Evolutionary conservation across 1,284 basidiomycete species (phyloP), one percentile per base, ranked within the genome.

Genomic region (Naganishia albida): DNA sequence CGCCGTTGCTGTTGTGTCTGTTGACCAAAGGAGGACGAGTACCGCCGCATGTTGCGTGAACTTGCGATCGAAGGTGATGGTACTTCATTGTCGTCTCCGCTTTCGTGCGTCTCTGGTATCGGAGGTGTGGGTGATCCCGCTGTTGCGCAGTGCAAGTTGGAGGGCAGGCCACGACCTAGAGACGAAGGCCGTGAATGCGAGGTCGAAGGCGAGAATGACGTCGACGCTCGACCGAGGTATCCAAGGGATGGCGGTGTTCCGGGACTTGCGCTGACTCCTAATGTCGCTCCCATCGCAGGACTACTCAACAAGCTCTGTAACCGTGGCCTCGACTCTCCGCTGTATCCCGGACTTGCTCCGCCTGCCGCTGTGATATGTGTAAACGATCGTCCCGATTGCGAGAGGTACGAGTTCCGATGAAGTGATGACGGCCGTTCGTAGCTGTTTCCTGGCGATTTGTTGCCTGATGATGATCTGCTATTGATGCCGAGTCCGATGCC

Each of bases 331-430:
- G n/a, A 74, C 63, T 67, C 38, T 34, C 77, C 48, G 8, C 46
- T 43, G 40, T 44, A 23, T 12, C 57, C 46, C 3, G 30, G 39
- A n/a, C 57, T 60, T 20, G 57, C 34, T 8, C 28, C 42, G 6
- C 10, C 15, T 15, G 23, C 20, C 23, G 57, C n/a, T 20, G 30
- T 77, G n/a, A 75, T 74, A 52, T 78, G 78, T 39, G 75, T 75
- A 68, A 77, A 75, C 0, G 77, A 78, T 34, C 78, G 70, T 3
- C 78, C 77, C 2, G 77, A 78, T 62, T 77, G 75, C 0, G 77
- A 78, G 13, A 80, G 70, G 70, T 77, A 78, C 1, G 74, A 75
- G 51, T 72, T 73, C 12, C 78, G 71, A 0, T 74, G 73, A 18
- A 75, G 63, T 0, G 74, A 75, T 6, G 72, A 72, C 7, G 70